Conservation (phyloP, 257 asterid genomes). For the Gynochthodes officinalis region DNA sequence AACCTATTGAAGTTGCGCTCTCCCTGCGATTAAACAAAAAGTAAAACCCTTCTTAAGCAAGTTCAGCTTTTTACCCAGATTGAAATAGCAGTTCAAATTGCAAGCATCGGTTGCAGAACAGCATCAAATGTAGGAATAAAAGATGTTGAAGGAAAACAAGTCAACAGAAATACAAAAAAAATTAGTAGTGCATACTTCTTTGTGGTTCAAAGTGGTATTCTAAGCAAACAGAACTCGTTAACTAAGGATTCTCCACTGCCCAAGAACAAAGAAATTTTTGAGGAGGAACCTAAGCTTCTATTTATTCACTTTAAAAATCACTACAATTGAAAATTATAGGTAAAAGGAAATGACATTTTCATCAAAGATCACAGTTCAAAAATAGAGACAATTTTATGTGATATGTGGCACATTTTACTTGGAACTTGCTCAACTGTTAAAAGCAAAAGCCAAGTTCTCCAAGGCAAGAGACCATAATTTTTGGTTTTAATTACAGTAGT, state of each 20-base stretch:
- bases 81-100: background rate
- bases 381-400: background rate
- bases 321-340: background rate
- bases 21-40: constrained; percentile 50
- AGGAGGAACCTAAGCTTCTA: background rate
- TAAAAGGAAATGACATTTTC: background rate
- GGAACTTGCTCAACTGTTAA: background rate
- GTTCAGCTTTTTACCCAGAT: background rate
- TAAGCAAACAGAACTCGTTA: background rate
- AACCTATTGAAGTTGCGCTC: constrained; percentile 91
- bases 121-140: background rate
- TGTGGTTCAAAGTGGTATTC: background rate
- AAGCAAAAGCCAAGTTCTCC: background rate
- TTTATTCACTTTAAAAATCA: background rate
- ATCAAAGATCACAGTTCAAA: background rate
- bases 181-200: background rate
- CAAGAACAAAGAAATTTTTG: background rate
- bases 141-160: background rate
- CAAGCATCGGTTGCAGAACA: background rate
- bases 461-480: background rate
- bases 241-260: background rate
- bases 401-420: background rate
- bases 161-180: background rate
- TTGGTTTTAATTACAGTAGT: background rate
- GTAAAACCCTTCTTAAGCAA: constrained; percentile 3